phyloP scores from a whole-genome alignment of 1,284 basidiomycete genomes.

The Lignosus rhinocerotis region DNA sequence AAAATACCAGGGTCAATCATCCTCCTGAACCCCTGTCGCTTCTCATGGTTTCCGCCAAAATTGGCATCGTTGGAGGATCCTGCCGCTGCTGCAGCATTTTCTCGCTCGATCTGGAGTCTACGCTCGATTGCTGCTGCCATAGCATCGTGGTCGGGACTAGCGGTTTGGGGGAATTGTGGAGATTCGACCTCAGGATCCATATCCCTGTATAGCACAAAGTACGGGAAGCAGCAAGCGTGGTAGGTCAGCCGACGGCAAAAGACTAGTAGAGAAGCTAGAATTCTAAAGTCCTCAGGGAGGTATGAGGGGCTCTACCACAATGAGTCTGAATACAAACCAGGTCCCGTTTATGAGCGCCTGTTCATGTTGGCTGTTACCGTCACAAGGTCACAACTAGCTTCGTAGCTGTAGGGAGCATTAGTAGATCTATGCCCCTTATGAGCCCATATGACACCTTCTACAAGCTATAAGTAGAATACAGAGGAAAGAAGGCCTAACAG shows the following conservation, averaged over 20 bases:
- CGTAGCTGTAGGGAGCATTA: too few relatives aligned
- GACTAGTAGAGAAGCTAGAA: neutral
- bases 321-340: too few relatives aligned
- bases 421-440: neutral
- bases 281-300: neutral
- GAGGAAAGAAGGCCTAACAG: neutral
- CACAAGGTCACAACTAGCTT: too few relatives aligned
- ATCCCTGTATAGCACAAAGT: neutral
- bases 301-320: neutral
- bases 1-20: conserved; percentile 77
- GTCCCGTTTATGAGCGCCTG: too few relatives aligned
- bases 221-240: neutral
- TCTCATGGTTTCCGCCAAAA: conserved; percentile 58
- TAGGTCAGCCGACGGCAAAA: neutral
- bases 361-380: too few relatives aligned
- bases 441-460: neutral
- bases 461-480: neutral
- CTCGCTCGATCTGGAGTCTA: conserved; percentile 21
- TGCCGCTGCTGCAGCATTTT: conserved; percentile 12
- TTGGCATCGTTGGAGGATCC: conserved; percentile 32
- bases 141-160: conserved; percentile 22
- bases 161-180: neutral
- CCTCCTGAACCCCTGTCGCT: conserved; percentile 68
- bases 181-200: conserved; percentile 5
- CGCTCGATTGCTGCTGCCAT: conserved; percentile 26